Base-by-base conservation (phyloP, 208 protist species). In the Trichomonas tenax region DNA sequence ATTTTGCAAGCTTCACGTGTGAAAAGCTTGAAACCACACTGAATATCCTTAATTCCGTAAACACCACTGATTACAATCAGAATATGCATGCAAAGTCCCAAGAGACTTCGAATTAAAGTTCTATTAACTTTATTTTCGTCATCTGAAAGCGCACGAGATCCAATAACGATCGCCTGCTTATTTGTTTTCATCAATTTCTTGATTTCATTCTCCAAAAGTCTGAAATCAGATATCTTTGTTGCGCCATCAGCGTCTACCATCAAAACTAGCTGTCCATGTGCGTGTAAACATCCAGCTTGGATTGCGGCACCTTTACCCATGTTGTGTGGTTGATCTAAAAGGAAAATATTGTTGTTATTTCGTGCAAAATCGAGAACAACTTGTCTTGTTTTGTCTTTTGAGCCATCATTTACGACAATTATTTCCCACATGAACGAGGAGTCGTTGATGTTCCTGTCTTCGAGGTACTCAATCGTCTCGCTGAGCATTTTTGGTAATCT, bases 11-110 rank as follows among this genome's bases (percentile, higher is more conserved):
- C 63, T 36, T 48, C 96, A 17, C 96, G 34, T 34, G 95, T 63
- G 51, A 97, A 97, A 0, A 97, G 90, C 63, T 97, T 97, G 86
- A 97, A 97, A n/a, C 96, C 96, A 34, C 96, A 96, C 72, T 97
- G 96, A 14, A 86, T 97, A 51, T 97, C 96, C 0, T 49, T 23
- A 34, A 97, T 96, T 0, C 40, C 40, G 0, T 63, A 21, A 9
- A 95, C 95, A 34, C 51, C 72, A 10, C 90, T 63, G 14, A 96
- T 51, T 0, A 88, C 2, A 36, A 96, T 93, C 10, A 96, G 36
- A 21, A 96, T 63, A 63, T 97, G 96, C 58, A 97, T 96, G 15
- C 46, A 44, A 0, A 82, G 40, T 9, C 84, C 95, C 0, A 96
- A 40, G 4, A 97, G 38, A 34, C 96, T 96, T n/a, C 96, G 41